A percentile compares a stretch with the other conserved stretches of the same genome.
Evolutionary conservation across 495 filamentous ascomycete genomes (phyloP).

Genomic region (Hypoxylon fuscum): DNA sequence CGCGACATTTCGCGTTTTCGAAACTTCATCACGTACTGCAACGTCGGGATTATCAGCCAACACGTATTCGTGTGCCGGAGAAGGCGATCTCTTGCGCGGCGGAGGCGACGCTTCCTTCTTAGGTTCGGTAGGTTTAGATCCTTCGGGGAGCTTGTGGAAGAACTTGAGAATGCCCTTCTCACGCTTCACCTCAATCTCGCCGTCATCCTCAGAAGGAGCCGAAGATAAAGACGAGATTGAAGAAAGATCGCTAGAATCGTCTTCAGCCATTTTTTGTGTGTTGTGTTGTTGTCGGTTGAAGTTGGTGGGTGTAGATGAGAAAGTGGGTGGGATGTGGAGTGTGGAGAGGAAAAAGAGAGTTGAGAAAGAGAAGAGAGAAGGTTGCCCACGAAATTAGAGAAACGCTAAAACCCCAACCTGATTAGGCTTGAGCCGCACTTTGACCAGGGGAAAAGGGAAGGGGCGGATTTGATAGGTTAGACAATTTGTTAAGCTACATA

Average conservation of each 20-base stretch:
- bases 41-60: slow-evolving; percentile 88
- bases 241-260: slow-evolving; percentile 64
- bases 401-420: slow-evolving; percentile 46
- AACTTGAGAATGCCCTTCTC: slow-evolving; percentile 65
- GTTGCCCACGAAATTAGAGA: slow-evolving; percentile 34
- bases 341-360: slow-evolving; percentile 22
- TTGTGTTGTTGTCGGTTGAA: slow-evolving; percentile 1
- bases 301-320: slow-evolving; percentile 6
- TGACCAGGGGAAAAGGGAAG: slow-evolving; percentile 38
- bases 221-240: slow-evolving; percentile 63
- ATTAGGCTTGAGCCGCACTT: slow-evolving; percentile 48
- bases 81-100: slow-evolving; percentile 77
- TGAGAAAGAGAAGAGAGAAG: slow-evolving; percentile 17
- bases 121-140: slow-evolving; percentile 45
- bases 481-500: slow-evolving; percentile 36
- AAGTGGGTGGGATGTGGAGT: slow-evolving; percentile 26
- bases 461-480: slow-evolving; percentile 45
- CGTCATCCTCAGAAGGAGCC: slow-evolving; percentile 62
- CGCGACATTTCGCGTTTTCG: slow-evolving; percentile 53
- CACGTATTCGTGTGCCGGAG: slow-evolving; percentile 88
- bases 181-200: slow-evolving; percentile 57
- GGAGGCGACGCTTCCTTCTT: slow-evolving; percentile 67
- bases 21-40: slow-evolving; percentile 71
- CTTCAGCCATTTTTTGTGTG: slow-evolving; percentile 56
- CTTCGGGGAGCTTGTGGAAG: slow-evolving; percentile 61